Evolutionary conservation across 495 filamentous ascomycete species (phyloP), one percentile per base, ranked within the genome.

Genomic region (Trichoderma reesei): DNA sequence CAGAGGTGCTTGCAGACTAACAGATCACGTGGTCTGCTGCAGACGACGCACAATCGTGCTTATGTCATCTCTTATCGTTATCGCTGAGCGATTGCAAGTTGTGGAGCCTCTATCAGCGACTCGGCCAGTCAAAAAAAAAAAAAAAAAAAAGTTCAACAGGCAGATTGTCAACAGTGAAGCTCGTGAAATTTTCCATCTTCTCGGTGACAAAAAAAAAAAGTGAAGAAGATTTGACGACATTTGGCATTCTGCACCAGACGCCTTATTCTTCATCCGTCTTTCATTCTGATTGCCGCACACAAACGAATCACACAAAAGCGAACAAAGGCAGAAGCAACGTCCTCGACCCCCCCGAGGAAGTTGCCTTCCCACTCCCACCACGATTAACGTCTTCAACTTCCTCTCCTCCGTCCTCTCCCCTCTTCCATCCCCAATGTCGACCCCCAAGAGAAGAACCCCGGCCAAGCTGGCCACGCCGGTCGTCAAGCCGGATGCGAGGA

Each of bases 401-500:
- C 34, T 38, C 59, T 39, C 34, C 3, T 61, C 33, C 7, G 18
- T 39, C 59, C 34, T 38, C n/a, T 39, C 39, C 14, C 33, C 18
- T 39, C 20, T 33, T 48, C 42, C 42, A 38, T 44, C 42, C 71
- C 41, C 37, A 16, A 83, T 83, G 82, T 81, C 79, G 62, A 76
- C 81, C 44, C 51, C 51, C 11, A 83, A 82, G 67, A 74, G 82
- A 65, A 83, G 81, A 77, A 72, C 78, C 13, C 66, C 76, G 60
- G 68, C 72, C 64, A 74, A 74, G 68, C 70, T 83, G 64, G 81
- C 75, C 63, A 74, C 76, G 64, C 82, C 81, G 0, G 70, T 72
- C 0, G 72, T 80, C 41, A 85, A 83, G 73, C 85, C 85, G 64
- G 85, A 82, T 56, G 80, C 82, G 39, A 90, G 75, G 66, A 67